Base-by-base conservation (phyloP, 306 rosid genomes). In the Argentina anserina region DNA sequence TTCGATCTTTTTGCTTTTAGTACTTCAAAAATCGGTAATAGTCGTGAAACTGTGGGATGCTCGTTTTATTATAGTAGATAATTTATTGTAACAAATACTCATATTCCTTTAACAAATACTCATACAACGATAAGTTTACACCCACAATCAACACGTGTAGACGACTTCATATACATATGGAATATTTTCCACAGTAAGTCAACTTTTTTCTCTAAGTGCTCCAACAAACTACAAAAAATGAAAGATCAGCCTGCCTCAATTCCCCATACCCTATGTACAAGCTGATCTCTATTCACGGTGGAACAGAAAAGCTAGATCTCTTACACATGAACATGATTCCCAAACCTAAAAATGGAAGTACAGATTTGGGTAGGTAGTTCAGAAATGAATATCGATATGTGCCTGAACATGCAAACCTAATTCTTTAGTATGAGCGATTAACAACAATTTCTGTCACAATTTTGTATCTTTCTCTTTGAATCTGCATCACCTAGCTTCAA, bases 401-500 rank as follows among this genome's bases (percentile, higher is more conserved):
- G 49, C 50, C 36, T 14, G 36, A 11, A 52, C 25, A 21, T 36
- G 17, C 74, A 52, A 37, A 39, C 47, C 36, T 5, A 11, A 31
- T 21, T n/a, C 61, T 36, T 11, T 39, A 29, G 17, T 25, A 15
- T 36, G 39, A 53, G 74, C 50, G 8, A 29, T 47, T 47, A 11
- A 50, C 23, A 69, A 50, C 73, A 69, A 39, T 50, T 26, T 45
- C 15, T 3, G 23, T 29, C 11, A n/a, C 26, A 69, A 33, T 49
- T 45, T 46, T 31, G 13, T 21, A 9, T n/a, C 18, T 49, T 2
- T 39, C 9, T 7, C 55, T 40, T 40, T 20, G 10, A 9, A 25
- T 40, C 13, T 20, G 28, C 40, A 18, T 71, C 29, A 71, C 41
- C 67, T 56, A 56, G 67, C 40, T 40, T 71, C 75, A 71, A 40